Evolutionary conservation across 2,329 filamentous ascomycete species (phyloP).

Genomic region (Aspergillus quadricinctus): DNA sequence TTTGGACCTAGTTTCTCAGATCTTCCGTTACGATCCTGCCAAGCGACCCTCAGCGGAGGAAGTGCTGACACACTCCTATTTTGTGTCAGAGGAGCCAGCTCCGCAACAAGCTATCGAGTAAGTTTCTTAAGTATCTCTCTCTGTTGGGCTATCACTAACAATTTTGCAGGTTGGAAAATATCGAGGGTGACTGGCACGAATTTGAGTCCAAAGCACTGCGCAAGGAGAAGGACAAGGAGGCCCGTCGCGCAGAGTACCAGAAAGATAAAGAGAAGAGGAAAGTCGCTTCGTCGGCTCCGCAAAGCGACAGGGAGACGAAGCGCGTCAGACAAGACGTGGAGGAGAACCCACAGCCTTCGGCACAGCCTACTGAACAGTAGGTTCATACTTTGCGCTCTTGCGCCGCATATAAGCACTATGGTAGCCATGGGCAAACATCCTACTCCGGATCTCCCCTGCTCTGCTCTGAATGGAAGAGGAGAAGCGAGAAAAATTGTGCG

Average conservation of each 20-base stretch:
- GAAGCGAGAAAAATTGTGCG: neutral
- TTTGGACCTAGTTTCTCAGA: conserved; percentile 73
- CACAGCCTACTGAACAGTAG: conserved; percentile 6
- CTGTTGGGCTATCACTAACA: conserved; percentile 6
- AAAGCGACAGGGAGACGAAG: conserved; percentile 40
- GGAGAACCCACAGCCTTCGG: conserved; percentile 11
- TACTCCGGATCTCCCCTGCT: neutral
- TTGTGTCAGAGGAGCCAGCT: conserved; percentile 72
- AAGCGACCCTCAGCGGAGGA: conserved; percentile 79
- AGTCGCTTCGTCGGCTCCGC: conserved; percentile 29
- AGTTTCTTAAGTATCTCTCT: conserved; percentile 37
- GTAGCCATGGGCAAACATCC: neutral
- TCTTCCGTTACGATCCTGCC: conserved; percentile 85
- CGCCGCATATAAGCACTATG: neutral
- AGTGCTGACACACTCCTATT: conserved; percentile 83
- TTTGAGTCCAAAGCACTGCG: conserved; percentile 94
- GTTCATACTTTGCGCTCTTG: neutral
- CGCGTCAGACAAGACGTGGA: conserved; percentile 28
- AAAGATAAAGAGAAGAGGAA: conserved; percentile 50
- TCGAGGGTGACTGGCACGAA: conserved; percentile 97
- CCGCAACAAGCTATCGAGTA: conserved; percentile 77
- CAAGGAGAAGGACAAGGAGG: conserved; percentile 72
- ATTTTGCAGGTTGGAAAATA: conserved; percentile 59
- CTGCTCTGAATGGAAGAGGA: neutral
- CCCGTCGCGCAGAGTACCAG: conserved; percentile 43